Base-by-base conservation (phyloP, 768 basidiomycete species). In the Russula vinacea region DNA sequence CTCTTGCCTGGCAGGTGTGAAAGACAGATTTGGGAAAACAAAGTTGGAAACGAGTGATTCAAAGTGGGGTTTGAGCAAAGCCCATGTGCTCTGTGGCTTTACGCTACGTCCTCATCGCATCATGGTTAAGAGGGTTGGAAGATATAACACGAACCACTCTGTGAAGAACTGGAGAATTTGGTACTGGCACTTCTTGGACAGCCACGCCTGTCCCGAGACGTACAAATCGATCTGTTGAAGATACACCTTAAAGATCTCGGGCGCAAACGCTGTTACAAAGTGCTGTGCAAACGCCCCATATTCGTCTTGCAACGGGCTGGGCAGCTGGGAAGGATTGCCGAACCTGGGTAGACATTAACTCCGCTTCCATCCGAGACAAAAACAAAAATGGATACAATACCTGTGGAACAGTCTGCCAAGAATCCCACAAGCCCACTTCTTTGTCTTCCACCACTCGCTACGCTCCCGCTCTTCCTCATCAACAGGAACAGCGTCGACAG, bases 51-150 rank as follows among this genome's bases (percentile, higher is more conserved):
- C 83, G 5, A 95, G 82, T 2, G 76, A 84, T 71, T 90, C 81
- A 42, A 89, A 84, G 70, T 92, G 93, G 24, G 92, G 92, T 74
- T 94, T 94, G 72, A 96, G 82, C 42, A 91, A 80, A 3, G 79
- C 76, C 92, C 93, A 95, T 5, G 92, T 96, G n/a, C 90, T 83
- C 71, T 92, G 93, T 16, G 94, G 94, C 76, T 95, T 95, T 69
- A 96, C 84, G 69, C 93, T 95, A 57, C 8, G 61, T 40, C 58
- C 49, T 32, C 11, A 55, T 56, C 61, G 56, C 26, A 64, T 35
- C 53, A 35, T 53, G 35, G 32, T 55, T 19, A 33, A 40, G 11
- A 50, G 40, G 37, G 53, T 52, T 56, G 56, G 10, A 55, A 53
- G 51, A 29, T 24, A 29, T 1, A 40, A 57, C 2, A 73, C 84